phyloP scores from a whole-genome alignment of 2,329 filamentous ascomycete genomes.

The Sclerotinia glacialis region DNA sequence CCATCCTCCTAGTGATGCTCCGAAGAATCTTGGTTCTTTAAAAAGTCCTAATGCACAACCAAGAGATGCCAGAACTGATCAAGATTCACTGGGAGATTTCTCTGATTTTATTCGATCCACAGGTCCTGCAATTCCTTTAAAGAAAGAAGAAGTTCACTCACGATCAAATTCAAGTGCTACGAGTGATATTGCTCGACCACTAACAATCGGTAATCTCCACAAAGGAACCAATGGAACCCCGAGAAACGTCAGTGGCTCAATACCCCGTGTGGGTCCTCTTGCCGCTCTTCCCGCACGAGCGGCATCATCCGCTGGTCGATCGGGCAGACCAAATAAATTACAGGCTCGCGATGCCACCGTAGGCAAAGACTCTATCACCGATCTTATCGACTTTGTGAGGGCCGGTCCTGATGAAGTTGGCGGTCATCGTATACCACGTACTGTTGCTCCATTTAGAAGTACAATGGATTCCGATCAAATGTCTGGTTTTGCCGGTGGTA shows the following conservation, averaged over 20 bases:
- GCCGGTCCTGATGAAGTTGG: slow-evolving; percentile 65
- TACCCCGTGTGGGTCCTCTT: slow-evolving; percentile 24
- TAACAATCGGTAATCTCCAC: slow-evolving; percentile 27
- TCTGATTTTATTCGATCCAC: slow-evolving; percentile 71
- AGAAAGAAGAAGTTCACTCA: slow-evolving; percentile 26
- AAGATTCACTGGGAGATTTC: slow-evolving; percentile 76
- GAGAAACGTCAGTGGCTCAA: slow-evolving; percentile 31
- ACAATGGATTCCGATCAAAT: slow-evolving; percentile 86
- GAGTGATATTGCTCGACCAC: background rate
- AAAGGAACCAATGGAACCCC: slow-evolving; percentile 37
- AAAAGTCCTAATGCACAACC: slow-evolving; percentile 44
- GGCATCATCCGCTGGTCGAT: slow-evolving; percentile 44
- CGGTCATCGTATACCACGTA: slow-evolving; percentile 72
- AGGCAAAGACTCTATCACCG: slow-evolving; percentile 66
- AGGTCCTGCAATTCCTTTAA: slow-evolving; percentile 56
- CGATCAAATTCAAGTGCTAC: slow-evolving; percentile 31
- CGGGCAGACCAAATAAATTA: slow-evolving; percentile 52
- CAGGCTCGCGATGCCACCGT: slow-evolving; percentile 70
- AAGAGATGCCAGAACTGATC: slow-evolving; percentile 69
- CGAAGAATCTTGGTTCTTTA: background rate
- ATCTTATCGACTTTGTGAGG: slow-evolving; percentile 93
- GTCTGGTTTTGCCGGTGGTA: slow-evolving; percentile 52
- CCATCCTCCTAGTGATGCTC: slow-evolving; percentile 25
- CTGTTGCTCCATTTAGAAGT: slow-evolving; percentile 79
- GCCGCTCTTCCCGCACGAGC: slow-evolving; percentile 32